Conservation (phyloP, 768 basidiomycete species). For the Mycena rebaudengoi region DNA sequence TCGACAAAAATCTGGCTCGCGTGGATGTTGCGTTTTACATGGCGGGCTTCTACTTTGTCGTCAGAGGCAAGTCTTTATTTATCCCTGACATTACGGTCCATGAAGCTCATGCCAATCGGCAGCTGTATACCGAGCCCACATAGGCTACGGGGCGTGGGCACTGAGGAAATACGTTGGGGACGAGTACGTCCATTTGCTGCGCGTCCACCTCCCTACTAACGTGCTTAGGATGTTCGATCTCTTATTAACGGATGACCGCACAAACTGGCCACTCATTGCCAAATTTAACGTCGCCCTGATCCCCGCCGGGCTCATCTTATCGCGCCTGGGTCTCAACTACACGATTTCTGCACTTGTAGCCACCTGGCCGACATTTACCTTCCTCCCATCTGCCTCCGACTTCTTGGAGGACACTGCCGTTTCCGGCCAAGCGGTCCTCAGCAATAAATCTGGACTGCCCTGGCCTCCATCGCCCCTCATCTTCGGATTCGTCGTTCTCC, state of each 20-base stretch:
- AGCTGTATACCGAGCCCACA: slow-evolving; percentile 58
- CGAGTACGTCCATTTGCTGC: slow-evolving; percentile 53
- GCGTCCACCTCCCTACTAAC: neutral
- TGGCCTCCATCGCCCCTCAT: slow-evolving; percentile 73
- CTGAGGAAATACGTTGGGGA: slow-evolving; percentile 72
- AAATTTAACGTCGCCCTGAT: slow-evolving; percentile 79
- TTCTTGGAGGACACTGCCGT: slow-evolving; percentile 38
- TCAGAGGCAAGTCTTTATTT: slow-evolving; percentile 60
- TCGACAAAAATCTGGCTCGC: slow-evolving; percentile 64
- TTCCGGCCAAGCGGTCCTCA: slow-evolving; percentile 30
- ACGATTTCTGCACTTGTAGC: slow-evolving; percentile 56
- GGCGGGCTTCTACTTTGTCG: slow-evolving; percentile 59
- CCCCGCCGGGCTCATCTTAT: slow-evolving; percentile 71
- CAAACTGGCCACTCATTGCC: slow-evolving; percentile 80
- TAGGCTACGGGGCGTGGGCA: slow-evolving; percentile 79
- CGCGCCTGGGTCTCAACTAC: slow-evolving; percentile 57
- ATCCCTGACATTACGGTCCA: neutral
- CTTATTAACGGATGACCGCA: slow-evolving; percentile 72
- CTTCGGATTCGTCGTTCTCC: slow-evolving; percentile 62
- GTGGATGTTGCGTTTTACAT: slow-evolving; percentile 59
- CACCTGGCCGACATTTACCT: slow-evolving; percentile 53
- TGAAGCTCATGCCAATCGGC: neutral
- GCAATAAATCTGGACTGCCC: slow-evolving; percentile 17
- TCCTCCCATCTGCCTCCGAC: slow-evolving; percentile 40
- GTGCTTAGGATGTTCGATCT: slow-evolving; percentile 63